Percentiles rank a stretch among this genome's conserved stretches.
Evolutionary conservation across 495 filamentous ascomycete genomes (phyloP).

Genomic region (Pseudoneurospora amorphoporcata): DNA sequence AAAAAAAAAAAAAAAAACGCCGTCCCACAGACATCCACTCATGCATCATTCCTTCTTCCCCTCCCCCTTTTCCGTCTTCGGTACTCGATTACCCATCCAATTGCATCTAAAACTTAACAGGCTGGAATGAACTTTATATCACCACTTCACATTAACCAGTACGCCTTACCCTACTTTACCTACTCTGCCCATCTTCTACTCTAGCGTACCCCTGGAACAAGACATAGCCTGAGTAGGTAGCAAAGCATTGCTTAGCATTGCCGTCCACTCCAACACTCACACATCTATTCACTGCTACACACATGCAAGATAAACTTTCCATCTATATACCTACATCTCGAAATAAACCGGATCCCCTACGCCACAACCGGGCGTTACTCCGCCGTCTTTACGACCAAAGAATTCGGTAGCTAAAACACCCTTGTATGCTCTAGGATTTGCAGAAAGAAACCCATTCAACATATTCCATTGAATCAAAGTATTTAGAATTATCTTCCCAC

Average conservation of each 20-base stretch:
- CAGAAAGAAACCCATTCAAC: too few relatives aligned
- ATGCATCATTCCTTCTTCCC: neutral
- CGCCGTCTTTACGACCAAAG: too few relatives aligned
- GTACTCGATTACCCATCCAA: neutral
- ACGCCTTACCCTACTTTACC: too few relatives aligned
- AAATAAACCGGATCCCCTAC: neutral
- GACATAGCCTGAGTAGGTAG: neutral
- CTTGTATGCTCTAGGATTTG: too few relatives aligned
- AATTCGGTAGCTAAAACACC: too few relatives aligned
- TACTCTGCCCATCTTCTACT: too few relatives aligned
- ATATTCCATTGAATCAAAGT: too few relatives aligned
- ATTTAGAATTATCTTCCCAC: too few relatives aligned
- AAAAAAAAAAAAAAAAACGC: neutral
- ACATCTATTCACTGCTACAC: neutral
- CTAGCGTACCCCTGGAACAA: neutral
- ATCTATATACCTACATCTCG: neutral
- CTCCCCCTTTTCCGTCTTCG: neutral
- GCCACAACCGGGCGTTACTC: neutral
- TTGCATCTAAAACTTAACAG: neutral
- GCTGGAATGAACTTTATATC: neutral
- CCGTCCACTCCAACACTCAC: neutral
- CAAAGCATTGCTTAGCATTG: neutral
- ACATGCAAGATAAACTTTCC: neutral
- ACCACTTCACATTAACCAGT: neutral
- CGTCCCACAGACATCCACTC: neutral